Evolutionary conservation across 2,329 filamentous ascomycete species (phyloP).

Genomic region (Xylaria sp.): DNA sequence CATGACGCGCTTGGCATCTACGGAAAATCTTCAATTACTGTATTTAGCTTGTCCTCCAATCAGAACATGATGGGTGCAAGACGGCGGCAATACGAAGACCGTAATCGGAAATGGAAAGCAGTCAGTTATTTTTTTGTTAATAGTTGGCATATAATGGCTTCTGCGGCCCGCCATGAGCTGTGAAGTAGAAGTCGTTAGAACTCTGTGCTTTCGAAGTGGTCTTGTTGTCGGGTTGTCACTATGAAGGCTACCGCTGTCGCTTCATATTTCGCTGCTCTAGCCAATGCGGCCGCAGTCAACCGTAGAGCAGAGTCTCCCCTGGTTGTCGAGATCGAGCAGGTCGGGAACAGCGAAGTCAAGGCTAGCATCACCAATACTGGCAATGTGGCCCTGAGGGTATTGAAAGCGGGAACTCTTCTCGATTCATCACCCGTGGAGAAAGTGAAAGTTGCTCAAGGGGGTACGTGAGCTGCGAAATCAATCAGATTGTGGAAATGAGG

Average conservation of each 20-base stretch:
- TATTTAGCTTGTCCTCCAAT: constrained; percentile 12
- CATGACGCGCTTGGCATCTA: not conserved
- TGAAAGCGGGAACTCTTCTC: constrained; percentile 63
- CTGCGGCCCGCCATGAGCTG: not conserved
- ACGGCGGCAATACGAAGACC: not conserved
- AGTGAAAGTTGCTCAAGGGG: constrained; percentile 57
- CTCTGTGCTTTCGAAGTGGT: not conserved
- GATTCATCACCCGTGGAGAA: constrained; percentile 62
- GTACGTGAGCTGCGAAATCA: constrained; percentile 46
- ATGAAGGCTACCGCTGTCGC: constrained; percentile 24
- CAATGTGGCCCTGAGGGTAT: constrained; percentile 57
- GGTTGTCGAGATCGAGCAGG: constrained; percentile 56
- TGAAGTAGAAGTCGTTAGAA: not conserved
- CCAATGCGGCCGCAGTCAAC: constrained; percentile 23
- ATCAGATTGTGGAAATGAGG: not conserved
- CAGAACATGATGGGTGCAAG: not conserved
- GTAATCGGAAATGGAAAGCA: constrained; percentile 18
- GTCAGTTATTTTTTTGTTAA: not conserved
- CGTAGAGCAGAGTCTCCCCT: constrained; percentile 44
- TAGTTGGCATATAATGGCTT: constrained; percentile 1
- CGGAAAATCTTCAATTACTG: constrained; percentile 1
- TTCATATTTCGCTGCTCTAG: constrained; percentile 12
- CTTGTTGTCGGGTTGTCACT: constrained; percentile 1
- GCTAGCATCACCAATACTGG: constrained; percentile 63
- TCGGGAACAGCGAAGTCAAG: constrained; percentile 63